Percentiles rank a stretch among this genome's conserved stretches.
These are phyloP conservation scores for Groenewaldozyma sp. DNA, from an alignment of 1,139 yeast genomes.

Conservation along the genomic window DNA sequence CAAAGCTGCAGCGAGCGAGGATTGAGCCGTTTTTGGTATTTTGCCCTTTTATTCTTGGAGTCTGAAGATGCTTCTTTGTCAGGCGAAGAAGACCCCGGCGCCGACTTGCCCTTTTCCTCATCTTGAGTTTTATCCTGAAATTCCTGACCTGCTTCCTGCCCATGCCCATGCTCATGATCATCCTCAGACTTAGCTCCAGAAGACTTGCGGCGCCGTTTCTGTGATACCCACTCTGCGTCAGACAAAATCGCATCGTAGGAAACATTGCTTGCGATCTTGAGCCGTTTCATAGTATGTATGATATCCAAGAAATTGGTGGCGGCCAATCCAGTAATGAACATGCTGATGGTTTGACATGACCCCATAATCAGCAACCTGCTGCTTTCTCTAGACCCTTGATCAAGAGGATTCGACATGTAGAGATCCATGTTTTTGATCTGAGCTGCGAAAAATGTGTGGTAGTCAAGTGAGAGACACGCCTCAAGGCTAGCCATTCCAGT, in stretches of 20 bases:
- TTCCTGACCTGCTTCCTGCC: neutral
- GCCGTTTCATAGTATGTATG: slow-evolving; percentile 57
- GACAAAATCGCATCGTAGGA: slow-evolving; percentile 66
- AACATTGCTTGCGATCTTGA: slow-evolving; percentile 60
- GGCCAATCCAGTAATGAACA: slow-evolving; percentile 72
- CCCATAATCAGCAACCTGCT: slow-evolving; percentile 51
- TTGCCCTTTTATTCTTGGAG: neutral
- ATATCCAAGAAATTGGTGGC: slow-evolving; percentile 79
- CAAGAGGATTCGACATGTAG: slow-evolving; percentile 52
- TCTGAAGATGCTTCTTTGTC: neutral
- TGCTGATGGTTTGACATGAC: slow-evolving; percentile 45
- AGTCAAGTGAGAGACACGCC: slow-evolving; percentile 65
- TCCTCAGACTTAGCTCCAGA: neutral
- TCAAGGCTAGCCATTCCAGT: slow-evolving; percentile 45
- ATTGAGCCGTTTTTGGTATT: slow-evolving; percentile 4
- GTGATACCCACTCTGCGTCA: slow-evolving; percentile 34
- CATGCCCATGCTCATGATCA: too few species aligned
- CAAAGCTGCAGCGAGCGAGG: slow-evolving; percentile 25
- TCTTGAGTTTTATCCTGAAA: neutral
- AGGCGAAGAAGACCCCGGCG: neutral
- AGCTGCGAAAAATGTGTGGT: slow-evolving; percentile 68
- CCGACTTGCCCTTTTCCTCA: neutral
- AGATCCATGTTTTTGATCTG: slow-evolving; percentile 42
- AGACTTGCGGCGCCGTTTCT: slow-evolving; percentile 1
- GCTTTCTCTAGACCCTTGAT: too few species aligned